These are phyloP conservation scores for Rhynchospora breviuscula DNA, from an alignment of 176 grass and related monocot species.

Conservation along the genomic window DNA sequence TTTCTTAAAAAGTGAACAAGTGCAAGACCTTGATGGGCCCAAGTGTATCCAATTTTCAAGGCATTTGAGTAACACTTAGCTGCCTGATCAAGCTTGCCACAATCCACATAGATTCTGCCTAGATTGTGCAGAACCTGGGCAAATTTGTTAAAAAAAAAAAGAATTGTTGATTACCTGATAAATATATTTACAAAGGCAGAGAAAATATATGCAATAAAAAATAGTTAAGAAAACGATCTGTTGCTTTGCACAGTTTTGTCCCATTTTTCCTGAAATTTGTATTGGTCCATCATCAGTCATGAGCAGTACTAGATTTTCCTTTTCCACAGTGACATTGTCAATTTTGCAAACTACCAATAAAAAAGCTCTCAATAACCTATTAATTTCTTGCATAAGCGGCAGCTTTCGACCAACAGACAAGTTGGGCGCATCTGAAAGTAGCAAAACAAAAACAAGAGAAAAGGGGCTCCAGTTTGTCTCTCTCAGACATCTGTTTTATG, in stretches of 20 bases:
- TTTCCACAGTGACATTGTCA: not conserved
- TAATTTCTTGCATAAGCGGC: not conserved
- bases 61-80: conserved; percentile 89
- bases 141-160: conserved; percentile 1
- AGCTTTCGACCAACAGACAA: not conserved
- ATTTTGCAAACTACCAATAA: not conserved
- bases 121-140: conserved; percentile 88
- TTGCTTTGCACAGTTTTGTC: not conserved
- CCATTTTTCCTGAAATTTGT: not conserved
- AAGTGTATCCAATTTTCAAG: conserved; percentile 86
- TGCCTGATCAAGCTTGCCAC: conserved; percentile 76
- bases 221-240: not conserved
- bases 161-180: not conserved
- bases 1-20: conserved; percentile 86
- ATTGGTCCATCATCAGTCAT: not conserved
- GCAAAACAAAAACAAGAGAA: not conserved
- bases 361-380: not conserved
- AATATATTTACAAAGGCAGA: not conserved
- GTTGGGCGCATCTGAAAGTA: not conserved
- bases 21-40: conserved; percentile 93
- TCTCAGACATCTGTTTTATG: not conserved
- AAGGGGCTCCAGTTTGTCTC: not conserved
- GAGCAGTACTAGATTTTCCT: not conserved
- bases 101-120: conserved; percentile 96
- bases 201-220: not conserved